Percentiles rank a stretch among this genome's conserved stretches.
Conservation (phyloP, 371 early-diverging fungal species). For the Mucor piriformis region DNA sequence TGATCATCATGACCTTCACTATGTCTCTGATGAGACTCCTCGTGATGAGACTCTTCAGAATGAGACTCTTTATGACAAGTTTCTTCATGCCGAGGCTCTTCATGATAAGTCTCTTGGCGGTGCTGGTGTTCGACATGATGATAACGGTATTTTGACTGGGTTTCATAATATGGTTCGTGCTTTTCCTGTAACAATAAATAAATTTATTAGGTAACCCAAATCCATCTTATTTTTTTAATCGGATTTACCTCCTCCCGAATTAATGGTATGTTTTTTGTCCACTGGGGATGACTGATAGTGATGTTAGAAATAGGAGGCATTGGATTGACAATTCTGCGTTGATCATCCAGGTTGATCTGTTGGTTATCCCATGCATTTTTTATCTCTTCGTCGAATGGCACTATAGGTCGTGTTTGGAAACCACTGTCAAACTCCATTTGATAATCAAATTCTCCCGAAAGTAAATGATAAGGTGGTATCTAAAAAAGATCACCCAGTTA, state of each 20-base stretch:
- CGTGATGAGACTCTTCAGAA: not conserved
- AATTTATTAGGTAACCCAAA: not conserved
- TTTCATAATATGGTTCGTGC: slow-evolving; percentile 6
- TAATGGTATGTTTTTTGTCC: slow-evolving; percentile 12
- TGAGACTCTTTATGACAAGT: slow-evolving; percentile 14
- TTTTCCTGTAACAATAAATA: not conserved
- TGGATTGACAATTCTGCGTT: slow-evolving; percentile 29
- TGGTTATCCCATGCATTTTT: slow-evolving; percentile 41
- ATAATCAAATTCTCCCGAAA: slow-evolving; percentile 9
- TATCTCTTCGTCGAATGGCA: slow-evolving; percentile 28
- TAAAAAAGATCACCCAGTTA: not conserved
- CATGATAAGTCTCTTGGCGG: slow-evolving; percentile 1
- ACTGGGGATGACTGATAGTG: slow-evolving; percentile 25
- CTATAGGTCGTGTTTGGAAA: slow-evolving; percentile 28
- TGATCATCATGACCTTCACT: not conserved
- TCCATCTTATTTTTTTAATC: not conserved
- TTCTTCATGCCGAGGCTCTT: slow-evolving; percentile 19
- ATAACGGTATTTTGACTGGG: not conserved
- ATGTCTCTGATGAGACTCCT: not conserved
- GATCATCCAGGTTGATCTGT: slow-evolving; percentile 28
- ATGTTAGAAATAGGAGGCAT: slow-evolving; percentile 33
- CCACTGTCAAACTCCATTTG: slow-evolving; percentile 10
- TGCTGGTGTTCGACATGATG: slow-evolving; percentile 13
- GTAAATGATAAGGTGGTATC: slow-evolving; percentile 24
- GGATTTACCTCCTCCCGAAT: not conserved